Conservation (phyloP, 495 filamentous ascomycete genomes). For the Penicillium paxilli region DNA sequence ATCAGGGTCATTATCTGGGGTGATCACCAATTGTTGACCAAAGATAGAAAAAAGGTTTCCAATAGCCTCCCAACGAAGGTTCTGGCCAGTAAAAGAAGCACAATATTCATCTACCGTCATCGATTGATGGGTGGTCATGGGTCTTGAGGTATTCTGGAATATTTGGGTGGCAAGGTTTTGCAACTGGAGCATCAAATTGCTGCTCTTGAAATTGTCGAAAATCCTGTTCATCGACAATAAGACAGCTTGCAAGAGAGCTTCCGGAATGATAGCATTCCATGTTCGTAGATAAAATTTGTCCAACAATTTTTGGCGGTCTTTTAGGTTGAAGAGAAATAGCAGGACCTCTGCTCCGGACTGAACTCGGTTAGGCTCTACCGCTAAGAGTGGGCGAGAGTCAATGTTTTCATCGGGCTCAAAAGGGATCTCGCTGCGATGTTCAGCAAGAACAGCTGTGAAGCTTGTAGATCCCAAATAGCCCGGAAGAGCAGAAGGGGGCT, state of each 20-base stretch:
- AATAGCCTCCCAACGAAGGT: conserved; percentile 61
- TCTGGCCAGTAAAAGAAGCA: conserved; percentile 47
- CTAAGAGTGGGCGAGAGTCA: conserved; percentile 25
- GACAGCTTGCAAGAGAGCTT: conserved; percentile 26
- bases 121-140: conserved; percentile 23
- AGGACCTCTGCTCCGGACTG: conserved; percentile 47
- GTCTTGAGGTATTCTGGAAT: conserved; percentile 34
- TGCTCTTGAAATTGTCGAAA: conserved; percentile 24
- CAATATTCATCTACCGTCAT: conserved; percentile 40
- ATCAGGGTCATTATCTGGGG: conserved; percentile 37
- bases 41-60: conserved; percentile 53
- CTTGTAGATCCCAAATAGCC: conserved; percentile 54
- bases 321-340: conserved; percentile 37
- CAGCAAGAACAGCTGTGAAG: conserved; percentile 47
- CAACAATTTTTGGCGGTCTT: conserved; percentile 24
- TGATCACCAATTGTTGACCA: conserved; percentile 40
- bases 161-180: conserved; percentile 30
- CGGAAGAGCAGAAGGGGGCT: conserved; percentile 28
- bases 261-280: conserved; percentile 24
- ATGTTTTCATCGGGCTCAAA: conserved; percentile 37
- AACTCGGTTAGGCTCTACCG: conserved; percentile 30
- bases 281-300: conserved; percentile 24
- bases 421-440: conserved; percentile 38
- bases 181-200: conserved; percentile 28
- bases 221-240: conserved; percentile 26